A percentile compares a stretch with the other conserved stretches of the same genome.
Evolutionary conservation across 2,329 filamentous ascomycete genomes (phyloP).

Genomic region (Didymella sp.): DNA sequence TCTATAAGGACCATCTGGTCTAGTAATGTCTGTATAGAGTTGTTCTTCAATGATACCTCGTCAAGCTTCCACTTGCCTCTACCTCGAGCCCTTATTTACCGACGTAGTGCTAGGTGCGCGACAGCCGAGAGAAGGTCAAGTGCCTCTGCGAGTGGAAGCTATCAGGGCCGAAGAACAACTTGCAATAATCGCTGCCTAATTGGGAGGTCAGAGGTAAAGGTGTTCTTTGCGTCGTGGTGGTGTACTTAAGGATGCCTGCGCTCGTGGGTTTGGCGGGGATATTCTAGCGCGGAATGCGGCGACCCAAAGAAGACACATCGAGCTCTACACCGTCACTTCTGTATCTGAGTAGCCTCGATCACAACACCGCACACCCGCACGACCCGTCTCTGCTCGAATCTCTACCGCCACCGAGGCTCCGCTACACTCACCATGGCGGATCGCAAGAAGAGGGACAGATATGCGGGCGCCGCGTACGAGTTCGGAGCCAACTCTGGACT

Average conservation of each 20-base stretch:
- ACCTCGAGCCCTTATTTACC: neutral
- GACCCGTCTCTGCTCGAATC: slow-evolving; percentile 19
- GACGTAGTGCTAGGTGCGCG: neutral
- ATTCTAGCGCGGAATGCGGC: slow-evolving; percentile 39
- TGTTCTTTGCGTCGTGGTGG: slow-evolving; percentile 2
- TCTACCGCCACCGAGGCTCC: slow-evolving; percentile 16
- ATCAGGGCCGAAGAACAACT: too few species aligned
- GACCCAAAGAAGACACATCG: slow-evolving; percentile 48
- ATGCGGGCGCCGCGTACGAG: slow-evolving; percentile 93
- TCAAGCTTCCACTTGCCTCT: neutral
- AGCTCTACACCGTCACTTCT: slow-evolving; percentile 33
- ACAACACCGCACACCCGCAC: slow-evolving; percentile 19
- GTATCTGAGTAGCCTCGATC: slow-evolving; percentile 27
- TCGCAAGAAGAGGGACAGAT: slow-evolving; percentile 87
- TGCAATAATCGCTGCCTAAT: slow-evolving; percentile 21
- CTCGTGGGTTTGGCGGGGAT: slow-evolving; percentile 32
- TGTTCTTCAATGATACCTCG: neutral
- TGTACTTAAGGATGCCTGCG: slow-evolving; percentile 23
- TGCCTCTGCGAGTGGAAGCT: neutral
- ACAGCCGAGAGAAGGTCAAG: neutral
- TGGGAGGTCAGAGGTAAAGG: neutral
- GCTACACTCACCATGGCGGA: slow-evolving; percentile 42
- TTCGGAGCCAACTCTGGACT: slow-evolving; percentile 83
- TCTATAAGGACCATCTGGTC: neutral
- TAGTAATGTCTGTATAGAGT: slow-evolving; percentile 1